phyloP scores from a whole-genome alignment of 768 basidiomycete species.

The Amanita jacksonii region DNA sequence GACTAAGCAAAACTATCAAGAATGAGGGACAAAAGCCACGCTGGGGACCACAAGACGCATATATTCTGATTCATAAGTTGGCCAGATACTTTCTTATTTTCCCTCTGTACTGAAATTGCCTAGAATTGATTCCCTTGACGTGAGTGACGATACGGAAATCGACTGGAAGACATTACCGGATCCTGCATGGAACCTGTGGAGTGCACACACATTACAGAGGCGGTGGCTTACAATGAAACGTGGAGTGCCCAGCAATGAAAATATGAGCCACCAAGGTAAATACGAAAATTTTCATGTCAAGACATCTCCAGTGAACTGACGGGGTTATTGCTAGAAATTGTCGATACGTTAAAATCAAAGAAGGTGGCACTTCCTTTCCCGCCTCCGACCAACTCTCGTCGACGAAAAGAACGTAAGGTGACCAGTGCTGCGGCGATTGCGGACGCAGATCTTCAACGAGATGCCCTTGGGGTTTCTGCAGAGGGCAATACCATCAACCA shows the following conservation, averaged over 20 bases:
- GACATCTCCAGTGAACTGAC: neutral
- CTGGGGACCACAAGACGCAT: constrained; percentile 71
- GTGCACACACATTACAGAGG: constrained; percentile 68
- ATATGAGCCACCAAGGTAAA: constrained; percentile 73
- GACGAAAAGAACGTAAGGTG: constrained; percentile 39
- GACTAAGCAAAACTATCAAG: constrained; percentile 61
- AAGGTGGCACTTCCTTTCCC: constrained; percentile 47
- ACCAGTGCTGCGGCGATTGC: constrained; percentile 40
- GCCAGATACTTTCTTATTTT: constrained; percentile 14
- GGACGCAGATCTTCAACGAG: constrained; percentile 24
- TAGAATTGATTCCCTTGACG: constrained; percentile 67
- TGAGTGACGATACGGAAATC: constrained; percentile 74
- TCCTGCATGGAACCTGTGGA: constrained; percentile 76
- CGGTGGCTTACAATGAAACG: constrained; percentile 78
- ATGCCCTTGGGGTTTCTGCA: constrained; percentile 1
- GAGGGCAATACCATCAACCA: neutral
- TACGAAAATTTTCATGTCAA: neutral
- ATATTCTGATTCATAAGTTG: constrained; percentile 75
- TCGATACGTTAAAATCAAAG: constrained; percentile 71
- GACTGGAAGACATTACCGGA: constrained; percentile 77
- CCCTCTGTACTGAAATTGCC: neutral
- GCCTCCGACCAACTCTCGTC: constrained; percentile 18
- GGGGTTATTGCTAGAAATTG: constrained; percentile 46
- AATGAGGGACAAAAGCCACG: constrained; percentile 60
- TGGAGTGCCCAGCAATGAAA: constrained; percentile 65